phyloP scores from a whole-genome alignment of 805 yeast genomes.

The Candida nanaspora region DNA sequence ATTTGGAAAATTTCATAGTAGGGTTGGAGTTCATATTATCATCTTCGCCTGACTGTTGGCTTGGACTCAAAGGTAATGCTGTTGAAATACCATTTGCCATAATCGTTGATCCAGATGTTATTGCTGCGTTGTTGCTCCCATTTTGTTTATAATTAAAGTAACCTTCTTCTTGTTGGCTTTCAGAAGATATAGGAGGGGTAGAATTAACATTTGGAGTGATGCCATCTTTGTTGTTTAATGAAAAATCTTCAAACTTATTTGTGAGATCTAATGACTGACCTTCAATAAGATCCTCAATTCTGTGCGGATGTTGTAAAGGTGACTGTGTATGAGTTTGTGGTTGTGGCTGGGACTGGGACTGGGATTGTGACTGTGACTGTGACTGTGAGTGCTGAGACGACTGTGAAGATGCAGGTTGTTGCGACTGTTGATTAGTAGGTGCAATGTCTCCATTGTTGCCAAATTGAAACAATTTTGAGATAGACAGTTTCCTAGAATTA shows the following conservation, averaged over 20 bases:
- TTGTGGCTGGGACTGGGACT: neutral
- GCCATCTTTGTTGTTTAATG: slow-evolving; percentile 1
- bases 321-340: slow-evolving; percentile 1
- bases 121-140: neutral
- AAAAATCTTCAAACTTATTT: slow-evolving; percentile 4
- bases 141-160: slow-evolving; percentile 4
- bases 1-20: slow-evolving; percentile 15
- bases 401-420: neutral
- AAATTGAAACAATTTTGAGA: slow-evolving; percentile 32
- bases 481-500: slow-evolving; percentile 27
- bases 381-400: neutral
- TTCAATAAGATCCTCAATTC: neutral
- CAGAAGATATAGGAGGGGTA: neutral
- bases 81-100: too few relatives aligned
- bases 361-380: too few relatives aligned
- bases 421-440: neutral
- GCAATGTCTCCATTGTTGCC: slow-evolving; percentile 11
- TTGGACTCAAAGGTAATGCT: neutral
- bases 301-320: slow-evolving; percentile 1
- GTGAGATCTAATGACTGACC: neutral
- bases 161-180: neutral
- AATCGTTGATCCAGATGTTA: neutral
- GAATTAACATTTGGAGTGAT: neutral
- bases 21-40: slow-evolving; percentile 1
- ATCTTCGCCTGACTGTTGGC: too few relatives aligned